Evolutionary conservation across 1,284 basidiomycete genomes (phyloP), one percentile per base, ranked within the genome.

Genomic region (Cutaneotrichosporon mucoides): DNA sequence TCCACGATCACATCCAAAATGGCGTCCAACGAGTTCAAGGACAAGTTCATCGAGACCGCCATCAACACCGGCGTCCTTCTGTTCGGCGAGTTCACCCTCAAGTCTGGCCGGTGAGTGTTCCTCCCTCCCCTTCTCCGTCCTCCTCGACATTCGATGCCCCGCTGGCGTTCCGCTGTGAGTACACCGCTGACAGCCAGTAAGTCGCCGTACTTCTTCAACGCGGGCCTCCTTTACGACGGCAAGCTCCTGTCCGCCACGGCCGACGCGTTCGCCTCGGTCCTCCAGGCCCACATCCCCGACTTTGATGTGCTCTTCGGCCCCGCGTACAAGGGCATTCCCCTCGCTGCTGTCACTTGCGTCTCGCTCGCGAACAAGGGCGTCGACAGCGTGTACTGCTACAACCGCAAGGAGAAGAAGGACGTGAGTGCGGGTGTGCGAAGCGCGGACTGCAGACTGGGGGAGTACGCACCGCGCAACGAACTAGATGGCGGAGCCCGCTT

Each of bases 151-250:
- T n/a, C n/a, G n/a, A n/a, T n/a, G n/a, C n/a, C n/a, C n/a, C n/a
- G n/a, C n/a, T n/a, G n/a, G n/a, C n/a, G n/a, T n/a, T 24, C 24
- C 24, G 24, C 24, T 24, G 24, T 24, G 24, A 24, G 24, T 3
- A 24, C 24, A 24, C 24, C 24, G 24, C 24, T 24, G 24, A 24
- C 24, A 24, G 24, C 24, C 24, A 24, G 24, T 41, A 80, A 84
- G 59, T 96, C 93, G 11, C 95, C 95, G 1, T 98, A 98, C 81
- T 98, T 98, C 77, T 94, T 97, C 84, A 97, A 98, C 75, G 91
- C 92, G 1, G 91, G 92, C 8, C 82, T 90, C 9, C 82, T 99
- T 64, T 92, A 88, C 76, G 87, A 88, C 5, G 91, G 94, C 0
- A 84, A 86, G 1, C 86, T 95, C 44, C 85, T 99, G 40, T 80